Evolutionary conservation across 345 rosid species (phyloP), one percentile per base, ranked within the genome.

Genomic region (Anacardium occidentale): DNA sequence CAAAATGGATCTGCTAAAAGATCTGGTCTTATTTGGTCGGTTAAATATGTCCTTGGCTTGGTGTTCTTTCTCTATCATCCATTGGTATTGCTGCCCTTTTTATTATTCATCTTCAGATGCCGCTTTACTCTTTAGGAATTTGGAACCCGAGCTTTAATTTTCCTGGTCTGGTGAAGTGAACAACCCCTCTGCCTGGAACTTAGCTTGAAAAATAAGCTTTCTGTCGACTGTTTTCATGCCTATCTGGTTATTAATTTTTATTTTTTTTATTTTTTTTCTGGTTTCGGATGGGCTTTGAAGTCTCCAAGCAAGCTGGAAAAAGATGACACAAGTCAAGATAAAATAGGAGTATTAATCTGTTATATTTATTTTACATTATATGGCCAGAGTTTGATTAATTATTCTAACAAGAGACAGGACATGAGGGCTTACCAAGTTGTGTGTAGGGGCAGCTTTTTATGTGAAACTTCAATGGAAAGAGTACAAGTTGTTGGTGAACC

Each of bases 401-500:
- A 59, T 45, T 50, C 7, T 48, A 40, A 34, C 22, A 20, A 17
- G 63, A 62, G 81, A 80, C 86, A 77, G 65, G 78, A 76, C 77
- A 64, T 68, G 78, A 69, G 74, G 76, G 75, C 77, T 80, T 70
- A 82, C 83, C 68, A 75, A 50, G 67, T 73, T 75, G 73, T 70
- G 66, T 79, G 85, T 75, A 58, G 83, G 85, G 85, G 87, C 83
- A 76, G 87, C 79, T 60, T 18, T 12, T 18, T 12, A 14, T 66
- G 69, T 72, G 47, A 64, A 64, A 65, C 40, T 78, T 80, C 77
- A 86, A 79, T 79, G 80, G 79, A 87, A 88, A 77, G 81, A 83
- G 76, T 84, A 82, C 81, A 84, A 83, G 80, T 78, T 85, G 89
- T 61, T 69, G 82, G 71, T 69, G 81, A 84, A 76, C 81, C 81